Evolutionary conservation across 23 red algal species (phyloP).

Genomic region (Chondrus crispus): DNA sequence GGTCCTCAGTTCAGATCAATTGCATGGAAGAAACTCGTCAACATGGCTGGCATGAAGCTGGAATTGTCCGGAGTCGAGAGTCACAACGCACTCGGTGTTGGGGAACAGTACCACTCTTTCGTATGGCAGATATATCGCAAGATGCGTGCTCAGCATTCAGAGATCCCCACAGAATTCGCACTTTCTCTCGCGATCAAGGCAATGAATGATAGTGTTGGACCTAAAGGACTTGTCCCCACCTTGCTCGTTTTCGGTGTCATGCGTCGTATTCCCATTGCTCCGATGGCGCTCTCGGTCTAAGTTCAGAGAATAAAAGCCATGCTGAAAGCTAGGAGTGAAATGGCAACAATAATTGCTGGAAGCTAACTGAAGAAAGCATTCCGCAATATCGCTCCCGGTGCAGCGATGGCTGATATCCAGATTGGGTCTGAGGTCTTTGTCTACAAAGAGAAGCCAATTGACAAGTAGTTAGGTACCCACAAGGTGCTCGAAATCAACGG

Average conservation of each 20-base stretch:
- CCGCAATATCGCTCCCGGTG: not conserved
- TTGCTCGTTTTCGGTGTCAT: not conserved
- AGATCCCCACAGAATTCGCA: not conserved
- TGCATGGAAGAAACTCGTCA: not conserved
- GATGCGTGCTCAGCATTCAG: not conserved
- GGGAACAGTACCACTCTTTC: conserved; percentile 6
- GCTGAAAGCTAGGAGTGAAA: not conserved
- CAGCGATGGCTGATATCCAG: not conserved
- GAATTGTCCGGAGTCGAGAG: not conserved
- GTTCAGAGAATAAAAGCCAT: not conserved
- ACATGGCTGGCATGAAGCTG: not conserved
- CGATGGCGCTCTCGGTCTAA: not conserved
- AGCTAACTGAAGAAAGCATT: not conserved
- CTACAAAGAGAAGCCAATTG: not conserved
- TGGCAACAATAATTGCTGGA: not conserved
- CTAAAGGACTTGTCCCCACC: not conserved
- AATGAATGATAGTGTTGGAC: not conserved
- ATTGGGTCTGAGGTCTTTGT: not conserved
- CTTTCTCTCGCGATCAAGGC: not conserved
- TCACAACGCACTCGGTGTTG: not conserved
- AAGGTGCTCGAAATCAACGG: too few species aligned
- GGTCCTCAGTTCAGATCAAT: not conserved
- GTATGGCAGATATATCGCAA: not conserved
- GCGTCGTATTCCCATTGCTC: not conserved
- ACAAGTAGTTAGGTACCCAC: too few species aligned